Evolutionary conservation across 208 protist species (phyloP).

Genomic region (Trypanosomatidae sp.): DNA sequence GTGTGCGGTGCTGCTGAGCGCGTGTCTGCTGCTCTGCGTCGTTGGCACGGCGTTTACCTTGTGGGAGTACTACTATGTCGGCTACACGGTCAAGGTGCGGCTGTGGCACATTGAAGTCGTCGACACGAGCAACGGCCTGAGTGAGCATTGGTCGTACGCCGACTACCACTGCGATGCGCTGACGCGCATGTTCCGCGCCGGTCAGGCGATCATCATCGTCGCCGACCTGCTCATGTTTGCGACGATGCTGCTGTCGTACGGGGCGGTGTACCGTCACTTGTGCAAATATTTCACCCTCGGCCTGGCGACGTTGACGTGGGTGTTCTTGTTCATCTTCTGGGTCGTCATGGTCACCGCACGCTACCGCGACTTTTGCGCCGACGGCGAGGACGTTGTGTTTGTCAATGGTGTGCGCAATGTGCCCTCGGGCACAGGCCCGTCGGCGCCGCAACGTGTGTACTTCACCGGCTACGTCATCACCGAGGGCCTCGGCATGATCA

Average conservation of each 20-base stretch:
- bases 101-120: conserved; percentile 30
- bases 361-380: conserved; percentile 23
- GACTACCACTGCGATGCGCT: conserved; percentile 16
- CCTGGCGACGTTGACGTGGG: conserved; percentile 7
- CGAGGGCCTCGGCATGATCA: conserved; percentile 40
- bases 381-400: background rate
- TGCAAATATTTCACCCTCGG: conserved; percentile 21
- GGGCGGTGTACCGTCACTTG: conserved; percentile 20
- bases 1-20: conserved; percentile 6
- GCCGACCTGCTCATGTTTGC: conserved; percentile 16
- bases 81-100: conserved; percentile 17
- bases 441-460: conserved; percentile 12
- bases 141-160: conserved; percentile 14
- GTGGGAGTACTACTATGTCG: conserved; percentile 22
- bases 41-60: conserved; percentile 23
- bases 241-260: conserved; percentile 11
- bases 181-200: conserved; percentile 11
- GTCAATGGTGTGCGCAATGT: too few relatives aligned
- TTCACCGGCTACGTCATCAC: conserved; percentile 26
- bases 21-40: conserved; percentile 13
- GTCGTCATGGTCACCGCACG: conserved; percentile 17
- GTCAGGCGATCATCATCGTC: conserved; percentile 29
- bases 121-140: conserved; percentile 10
- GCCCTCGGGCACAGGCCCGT: conserved; percentile 6
- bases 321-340: conserved; percentile 24